Base-by-base conservation (phyloP, 1,139 yeast genomes). In the Scheffersomyces lignicola region DNA sequence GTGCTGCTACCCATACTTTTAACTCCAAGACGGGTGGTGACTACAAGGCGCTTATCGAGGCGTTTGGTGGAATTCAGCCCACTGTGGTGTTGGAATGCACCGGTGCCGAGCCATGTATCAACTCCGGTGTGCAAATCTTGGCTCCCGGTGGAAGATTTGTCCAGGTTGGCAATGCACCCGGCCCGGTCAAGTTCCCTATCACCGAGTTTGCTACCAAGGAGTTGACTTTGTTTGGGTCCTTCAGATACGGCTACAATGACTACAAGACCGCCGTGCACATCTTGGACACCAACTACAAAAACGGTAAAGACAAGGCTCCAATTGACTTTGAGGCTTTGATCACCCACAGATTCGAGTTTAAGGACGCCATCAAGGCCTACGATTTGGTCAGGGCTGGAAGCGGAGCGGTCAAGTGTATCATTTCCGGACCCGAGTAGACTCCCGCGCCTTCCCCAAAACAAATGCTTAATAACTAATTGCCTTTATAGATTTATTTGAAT, bases 201-300 rank as follows among this genome's bases (percentile, higher is more conserved):
- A 77, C 85, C 27, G 80, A 76, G 43, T 68, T 86, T 45, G 77
- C 82, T 22, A 77, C 78, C 43, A 83, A 80, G 54, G 96, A 88
- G 56, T 60, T 85, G 49, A 69, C 73, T 1, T 64, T 86, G 52
- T 79, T 73, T 53, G 95, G 95, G 24, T 78, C 83, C 42, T 88
- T 87, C 73, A 78, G 97, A 58, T 89, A 89, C 62, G 80, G 81
- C 36, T 80, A 73, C 46, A 83, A 87, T 43, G 95, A 87, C 58
- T 88, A 87, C 68, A 73, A 76, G 47, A 78, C 82, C 31, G 79
- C 94, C 2, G 88, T 88, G 28, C 75, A 76, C 29, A 70, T 88
- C 45, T 69, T 87, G 37, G 73, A 63, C 37, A 72, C 78, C 18
- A 68, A 76, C 40, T 84, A 83, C 36, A 73, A 67, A 47, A 73